phyloP scores from a whole-genome alignment of 2,329 filamentous ascomycete genomes.

The Microdochium paspali region DNA sequence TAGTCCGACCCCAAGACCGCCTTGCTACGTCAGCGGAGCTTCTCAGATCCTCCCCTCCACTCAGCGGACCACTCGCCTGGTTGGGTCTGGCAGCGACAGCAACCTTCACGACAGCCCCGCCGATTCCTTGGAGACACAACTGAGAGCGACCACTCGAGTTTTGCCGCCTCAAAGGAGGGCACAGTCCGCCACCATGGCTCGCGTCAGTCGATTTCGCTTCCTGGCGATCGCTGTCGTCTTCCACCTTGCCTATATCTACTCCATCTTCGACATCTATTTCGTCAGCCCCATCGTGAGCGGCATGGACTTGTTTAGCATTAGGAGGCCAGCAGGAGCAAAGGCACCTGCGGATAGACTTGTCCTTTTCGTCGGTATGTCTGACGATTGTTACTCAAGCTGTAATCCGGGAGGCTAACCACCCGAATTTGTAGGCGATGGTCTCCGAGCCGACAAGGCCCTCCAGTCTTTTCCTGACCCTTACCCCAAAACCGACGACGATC shows the following conservation, averaged over 20 bases:
- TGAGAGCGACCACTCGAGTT: too few species aligned
- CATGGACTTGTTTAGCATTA: conserved; percentile 73
- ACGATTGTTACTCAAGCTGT: background rate
- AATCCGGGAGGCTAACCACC: too few species aligned
- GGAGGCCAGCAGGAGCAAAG: conserved; percentile 47
- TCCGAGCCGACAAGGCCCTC: conserved; percentile 96
- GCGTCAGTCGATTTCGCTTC: conserved; percentile 64
- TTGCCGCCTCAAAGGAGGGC: too few species aligned
- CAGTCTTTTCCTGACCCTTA: conserved; percentile 87
- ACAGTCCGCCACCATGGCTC: conserved; percentile 33
- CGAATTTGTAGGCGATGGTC: conserved; percentile 62
- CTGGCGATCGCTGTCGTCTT: conserved; percentile 83
- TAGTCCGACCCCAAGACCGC: too few species aligned
- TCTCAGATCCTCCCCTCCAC: background rate
- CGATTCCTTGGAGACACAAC: too few species aligned
- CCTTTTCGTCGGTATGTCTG: conserved; percentile 71
- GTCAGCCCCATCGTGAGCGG: conserved; percentile 94
- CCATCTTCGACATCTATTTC: conserved; percentile 98
- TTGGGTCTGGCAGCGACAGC: background rate
- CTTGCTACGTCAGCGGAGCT: background rate
- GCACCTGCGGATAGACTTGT: conserved; percentile 85
- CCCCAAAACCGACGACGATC: conserved; percentile 52
- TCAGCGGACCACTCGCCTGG: background rate
- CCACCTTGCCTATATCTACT: conserved; percentile 86
- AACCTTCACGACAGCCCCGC: too few species aligned